Conservation (phyloP, 192 early-diverging fungal species). For the Podochytrium sp. region DNA sequence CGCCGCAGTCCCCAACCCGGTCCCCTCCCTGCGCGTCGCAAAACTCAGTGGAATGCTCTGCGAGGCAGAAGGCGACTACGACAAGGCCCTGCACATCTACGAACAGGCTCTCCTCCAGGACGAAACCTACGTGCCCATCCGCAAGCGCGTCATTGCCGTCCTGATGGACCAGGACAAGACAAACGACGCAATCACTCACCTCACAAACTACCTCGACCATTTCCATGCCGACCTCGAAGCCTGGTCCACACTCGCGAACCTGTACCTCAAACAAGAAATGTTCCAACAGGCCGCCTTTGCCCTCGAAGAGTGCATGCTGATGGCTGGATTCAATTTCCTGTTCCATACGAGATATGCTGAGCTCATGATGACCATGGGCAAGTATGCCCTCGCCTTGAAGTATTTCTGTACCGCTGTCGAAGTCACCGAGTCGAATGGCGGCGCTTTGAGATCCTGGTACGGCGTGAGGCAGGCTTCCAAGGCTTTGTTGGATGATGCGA, state of each 20-base stretch:
- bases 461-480: constrained; percentile 50
- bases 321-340: constrained; percentile 85
- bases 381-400: constrained; percentile 75
- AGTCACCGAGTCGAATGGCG: constrained; percentile 61
- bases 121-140: constrained; percentile 72
- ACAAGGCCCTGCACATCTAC: constrained; percentile 74
- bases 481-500: background rate
- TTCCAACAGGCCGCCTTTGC: constrained; percentile 88
- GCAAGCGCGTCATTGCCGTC: constrained; percentile 77
- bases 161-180: constrained; percentile 68
- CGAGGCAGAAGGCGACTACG: constrained; percentile 76
- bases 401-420: constrained; percentile 89
- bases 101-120: constrained; percentile 74
- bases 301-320: constrained; percentile 88
- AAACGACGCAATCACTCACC: constrained; percentile 69
- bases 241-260: constrained; percentile 80
- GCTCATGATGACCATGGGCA: constrained; percentile 74
- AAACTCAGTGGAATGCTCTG: constrained; percentile 75
- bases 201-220: constrained; percentile 80
- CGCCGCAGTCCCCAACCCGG: background rate
- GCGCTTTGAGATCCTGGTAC: constrained; percentile 86
- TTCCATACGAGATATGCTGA: constrained; percentile 90
- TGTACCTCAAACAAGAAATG: constrained; percentile 74
- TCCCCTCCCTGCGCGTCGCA: constrained; percentile 36
- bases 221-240: constrained; percentile 87